Evolutionary conservation across 768 basidiomycete species (phyloP), one percentile per base, ranked within the genome.

Genomic region (Lentinula detonsa): DNA sequence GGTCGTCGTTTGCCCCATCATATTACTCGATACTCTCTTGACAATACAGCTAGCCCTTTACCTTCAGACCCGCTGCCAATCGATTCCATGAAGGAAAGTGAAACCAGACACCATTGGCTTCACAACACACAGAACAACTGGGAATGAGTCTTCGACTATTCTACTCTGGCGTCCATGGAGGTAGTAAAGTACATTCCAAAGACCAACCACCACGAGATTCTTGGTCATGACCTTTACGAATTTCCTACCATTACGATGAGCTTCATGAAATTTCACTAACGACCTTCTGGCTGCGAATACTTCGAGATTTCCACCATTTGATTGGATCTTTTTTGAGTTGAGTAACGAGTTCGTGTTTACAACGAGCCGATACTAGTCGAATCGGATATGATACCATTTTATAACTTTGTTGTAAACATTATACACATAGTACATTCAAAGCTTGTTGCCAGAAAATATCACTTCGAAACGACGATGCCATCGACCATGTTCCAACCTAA

Each of bases 401-500:
- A 28, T 49, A 9, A 21, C 2, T 28, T 21, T 23, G 7, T n/a
- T 46, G n/a, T 21, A 6, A 28, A 52, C 51, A 18, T 18, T 18
- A 31, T 52, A 28, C 28, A 31, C 9, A 16, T 28, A 8, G 28
- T 28, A 21, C 10, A 9, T 31, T 18, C 51, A 21, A 49, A 15
- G 7, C 48, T 49, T 13, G 10, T 34, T 13, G 16, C 18, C 3
- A 4, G 18, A 5, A 37, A 55, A 52, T 9, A n/a, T 64, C 39
- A 28, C 35, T 57, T 62, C 28, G 34, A 46, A 52, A 62, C 61
- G 5, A 62, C 61, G 4, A 73, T 55, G 2, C 73, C 76, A 33
- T 64, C 65, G 2, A 58, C 66, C 69, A 77, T 68, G 23, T 76
- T 70, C 80, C 78, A 78, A 5, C 78, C 78, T 45, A 79, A 64